phyloP scores from a whole-genome alignment of 2,329 filamentous ascomycete genomes.

The Onygenales sp. region DNA sequence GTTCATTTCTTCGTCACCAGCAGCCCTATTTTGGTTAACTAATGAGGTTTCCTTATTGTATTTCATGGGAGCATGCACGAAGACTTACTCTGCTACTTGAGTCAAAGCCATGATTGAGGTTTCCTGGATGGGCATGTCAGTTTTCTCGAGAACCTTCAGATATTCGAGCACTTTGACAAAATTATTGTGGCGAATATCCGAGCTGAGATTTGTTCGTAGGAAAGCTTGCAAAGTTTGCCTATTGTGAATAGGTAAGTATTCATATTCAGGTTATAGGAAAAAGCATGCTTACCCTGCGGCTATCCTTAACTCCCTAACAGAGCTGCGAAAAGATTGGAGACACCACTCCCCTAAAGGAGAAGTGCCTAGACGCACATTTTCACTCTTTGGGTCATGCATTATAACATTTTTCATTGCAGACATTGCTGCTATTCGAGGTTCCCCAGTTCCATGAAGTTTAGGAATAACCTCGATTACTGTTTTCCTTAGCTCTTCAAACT shows the following conservation, averaged over 20 bases:
- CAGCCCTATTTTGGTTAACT: conserved; percentile 40
- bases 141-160: conserved; percentile 62
- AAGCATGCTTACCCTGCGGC: conserved; percentile 52
- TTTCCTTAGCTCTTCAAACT: conserved; percentile 28
- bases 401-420: conserved; percentile 59
- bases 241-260: conserved; percentile 8
- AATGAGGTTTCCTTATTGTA: not conserved
- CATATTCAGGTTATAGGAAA: conserved; percentile 10
- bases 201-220: conserved; percentile 41
- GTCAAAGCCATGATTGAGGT: conserved; percentile 79
- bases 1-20: conserved; percentile 74
- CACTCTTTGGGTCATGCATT: conserved; percentile 51
- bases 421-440: conserved; percentile 61
- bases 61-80: not conserved
- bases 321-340: conserved; percentile 71
- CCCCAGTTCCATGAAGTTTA: conserved; percentile 40
- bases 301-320: conserved; percentile 73
- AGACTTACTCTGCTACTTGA: conserved; percentile 61
- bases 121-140: conserved; percentile 61
- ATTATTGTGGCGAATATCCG: conserved; percentile 50
- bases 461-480: conserved; percentile 36
- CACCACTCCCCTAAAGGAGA: conserved; percentile 71
- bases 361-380: conserved; percentile 56
- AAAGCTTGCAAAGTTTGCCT: conserved; percentile 60
- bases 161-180: conserved; percentile 60